Base-by-base conservation (phyloP, 441 rosid genomes). In the Lepidium campestre region DNA sequence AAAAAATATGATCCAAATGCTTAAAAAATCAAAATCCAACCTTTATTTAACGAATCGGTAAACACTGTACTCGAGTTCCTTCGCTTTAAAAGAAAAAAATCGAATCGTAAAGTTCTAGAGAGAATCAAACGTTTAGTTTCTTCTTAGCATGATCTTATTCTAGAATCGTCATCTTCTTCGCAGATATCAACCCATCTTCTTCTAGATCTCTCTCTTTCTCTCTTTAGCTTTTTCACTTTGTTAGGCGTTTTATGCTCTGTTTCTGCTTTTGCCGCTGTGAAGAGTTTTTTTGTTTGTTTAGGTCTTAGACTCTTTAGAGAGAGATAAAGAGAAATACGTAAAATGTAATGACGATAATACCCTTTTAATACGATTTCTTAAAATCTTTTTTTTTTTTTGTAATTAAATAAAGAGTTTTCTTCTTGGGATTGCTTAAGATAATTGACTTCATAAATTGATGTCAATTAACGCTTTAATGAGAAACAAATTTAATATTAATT, bases 121-220 rank as follows among this genome's bases (percentile, higher is more conserved):
- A 17, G 14, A 47, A 6, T 15, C 35, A 20, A 57, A 35, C 37
- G 48, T 7, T 55, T 32, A 12, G 62, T 65, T n/a, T 55, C 27
- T 10, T 44, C 6, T 42, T 1, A 7, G 17, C 6, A 27, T 17
- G n/a, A 0, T 15, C 4, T 4, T 7, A 36, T 8, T 27, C 15
- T 18, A 72, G 55, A 55, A 18, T n/a, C 37, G 3, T 19, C 29
- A 7, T 29, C 45, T 14, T 64, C 44, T 37, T 18, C 31, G 13
- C 47, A 23, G 15, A 41, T 7, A 45, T 58, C 50, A 66, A 6
- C 39, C 40, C 57, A 53, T 37, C 73, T 18, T 72, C 65, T 10
- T 39, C 48, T 36, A 61, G 73, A 73, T 73, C 77, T 61, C 50
- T 61, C 52, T 72, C 56, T 61, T 45, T 63, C 53, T 31, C 23